Base-by-base conservation (phyloP, 169 alveolate genomes). In the Plasmodium knowlesi region DNA sequence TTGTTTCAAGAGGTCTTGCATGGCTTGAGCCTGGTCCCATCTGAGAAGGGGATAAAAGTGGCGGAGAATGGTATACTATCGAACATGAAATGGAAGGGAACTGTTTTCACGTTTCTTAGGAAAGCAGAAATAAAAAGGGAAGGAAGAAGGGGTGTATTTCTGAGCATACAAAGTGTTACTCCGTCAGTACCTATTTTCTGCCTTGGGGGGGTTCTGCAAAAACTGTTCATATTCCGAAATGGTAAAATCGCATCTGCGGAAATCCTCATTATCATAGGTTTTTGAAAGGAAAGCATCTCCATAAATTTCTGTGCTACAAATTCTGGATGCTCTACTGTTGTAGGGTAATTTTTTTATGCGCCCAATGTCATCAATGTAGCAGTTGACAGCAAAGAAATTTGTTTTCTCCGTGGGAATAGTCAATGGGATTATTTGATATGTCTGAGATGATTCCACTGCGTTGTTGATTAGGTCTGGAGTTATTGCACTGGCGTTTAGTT, bases 301-400 rank as follows among this genome's bases (percentile, higher is more conserved):
- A 37, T 98, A 95, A 32, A 97, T 96, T 67, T 97, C 98, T 89
- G 94, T 79, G 50, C 98, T 97, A 72, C 99, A 97, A 12, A 98
- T 94, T 57, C 98, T 96, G 4, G 99, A 94, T 12, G 98, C 98
- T 39, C 99, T 81, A 19, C 98, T 96, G 84, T 98, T 98, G n/a
- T 91, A 94, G 6, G 98, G 98, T 70, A 97, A 92, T 78, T 96
- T 97, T 83, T 98, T 98, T 16, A 98, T 97, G 25, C 98, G 86
- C 46, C 99, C 99, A 30, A 97, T 89, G 80, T 97, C 95, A 93
- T 98, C 99, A 89, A 98, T 97, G 86, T 98, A 98, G 74, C 98
- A 97, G 82, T 98, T 98, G 14, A 97, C 92, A 34, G 97, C 98
- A 16, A 57, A 74, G 83, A 39, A 97, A 50, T 94, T 93, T 50